Evolutionary conservation across 495 filamentous ascomycete genomes (phyloP), one percentile per base, ranked within the genome.

Genomic region (Monascus purpureus): DNA sequence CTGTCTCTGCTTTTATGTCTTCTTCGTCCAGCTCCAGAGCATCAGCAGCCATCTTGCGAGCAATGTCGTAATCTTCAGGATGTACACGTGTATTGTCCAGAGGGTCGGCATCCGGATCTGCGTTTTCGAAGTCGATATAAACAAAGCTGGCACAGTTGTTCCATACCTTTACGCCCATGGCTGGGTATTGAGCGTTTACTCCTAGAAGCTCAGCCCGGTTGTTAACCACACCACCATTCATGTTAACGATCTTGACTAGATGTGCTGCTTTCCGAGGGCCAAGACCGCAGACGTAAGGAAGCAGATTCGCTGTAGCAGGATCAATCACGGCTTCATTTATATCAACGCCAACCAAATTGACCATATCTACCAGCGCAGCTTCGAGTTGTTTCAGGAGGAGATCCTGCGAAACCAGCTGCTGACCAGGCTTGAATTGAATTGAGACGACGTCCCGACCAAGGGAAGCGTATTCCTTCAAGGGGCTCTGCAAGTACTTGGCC

Each of bases 11-110:
- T 53, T 93, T 88, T 52, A 96, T 81, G 49, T 97, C 90, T 56
- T 97, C 90, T 53, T 97, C 90, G 45, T 97, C 92, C 41, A 95
- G 57, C 49, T 93, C 87, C 27, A 96, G 61, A 25, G 90, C 92
- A 65, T 97, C 90, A 9, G 92, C 90, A 14, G 90, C 92, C 77
- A 96, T 95, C 54, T 97, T 97, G 32, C 87, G 77, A 13, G 83
- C 90, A 26, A 97, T 70, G 31, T 97, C 90, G 51, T 97, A 97
- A 50, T 96, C 90, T 66, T 96, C 90, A 5, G 90, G 90, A 47
- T 97, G 90, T 11, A 96, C 82, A 53, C 90, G 74, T 17, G 90
- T 96, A 49, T 92, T 93, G 53, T 97, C 90, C 4, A 97, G 68
- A 17, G 90, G 92, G 47, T 97, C 92, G 0, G 84, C 50, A 20